Evolutionary conservation across 495 filamentous ascomycete genomes (phyloP).

Genomic region (Neurospora terricola): DNA sequence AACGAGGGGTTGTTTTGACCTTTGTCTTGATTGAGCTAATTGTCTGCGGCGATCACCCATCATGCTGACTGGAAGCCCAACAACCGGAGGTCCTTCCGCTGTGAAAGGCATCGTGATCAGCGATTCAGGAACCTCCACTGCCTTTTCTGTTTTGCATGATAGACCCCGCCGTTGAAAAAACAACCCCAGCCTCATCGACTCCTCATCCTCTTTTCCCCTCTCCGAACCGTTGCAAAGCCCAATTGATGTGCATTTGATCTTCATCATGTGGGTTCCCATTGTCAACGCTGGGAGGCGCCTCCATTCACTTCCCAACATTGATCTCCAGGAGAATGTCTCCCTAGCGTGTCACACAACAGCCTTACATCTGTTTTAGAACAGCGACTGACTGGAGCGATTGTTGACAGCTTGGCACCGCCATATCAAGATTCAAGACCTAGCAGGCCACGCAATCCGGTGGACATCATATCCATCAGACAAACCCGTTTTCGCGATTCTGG

Average conservation of each 20-base stretch:
- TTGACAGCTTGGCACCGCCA: background rate
- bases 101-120: background rate
- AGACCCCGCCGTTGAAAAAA: background rate
- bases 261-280: background rate
- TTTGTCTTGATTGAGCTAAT: background rate
- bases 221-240: background rate
- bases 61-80: background rate
- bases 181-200: background rate
- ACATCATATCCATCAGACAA: background rate
- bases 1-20: background rate
- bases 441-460: background rate
- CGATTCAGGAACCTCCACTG: background rate
- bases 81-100: background rate
- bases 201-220: background rate
- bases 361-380: background rate
- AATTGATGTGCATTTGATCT: background rate
- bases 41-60: background rate
- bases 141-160: background rate
- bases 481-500: background rate
- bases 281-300: background rate
- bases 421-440: background rate
- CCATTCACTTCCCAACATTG: background rate
- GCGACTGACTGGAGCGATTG: background rate
- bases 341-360: background rate
- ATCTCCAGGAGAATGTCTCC: background rate